A percentile compares a stretch with the other conserved stretches of the same genome.
phyloP scores from a whole-genome alignment of 2,329 filamentous ascomycete genomes.

The Diaporthe longicolla region DNA sequence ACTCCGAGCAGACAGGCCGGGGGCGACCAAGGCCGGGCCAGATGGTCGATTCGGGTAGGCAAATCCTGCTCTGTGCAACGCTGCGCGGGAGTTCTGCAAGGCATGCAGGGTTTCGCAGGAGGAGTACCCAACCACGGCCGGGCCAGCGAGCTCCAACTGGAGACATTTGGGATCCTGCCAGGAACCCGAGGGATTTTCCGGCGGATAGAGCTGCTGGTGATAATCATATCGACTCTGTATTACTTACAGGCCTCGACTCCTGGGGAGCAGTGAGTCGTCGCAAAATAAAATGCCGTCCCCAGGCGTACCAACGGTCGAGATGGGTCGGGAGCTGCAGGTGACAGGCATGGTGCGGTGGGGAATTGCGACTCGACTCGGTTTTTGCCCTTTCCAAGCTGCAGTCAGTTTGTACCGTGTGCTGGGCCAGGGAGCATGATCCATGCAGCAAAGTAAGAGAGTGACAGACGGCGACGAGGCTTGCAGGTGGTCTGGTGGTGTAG shows the following conservation, averaged over 20 bases:
- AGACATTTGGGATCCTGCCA: constrained; percentile 19
- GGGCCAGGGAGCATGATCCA: constrained; percentile 18
- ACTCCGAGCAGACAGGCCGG: constrained; percentile 7
- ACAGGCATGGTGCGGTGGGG: constrained; percentile 24
- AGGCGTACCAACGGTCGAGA: constrained; percentile 17
- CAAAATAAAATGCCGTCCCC: constrained; percentile 8
- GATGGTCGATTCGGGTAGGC: constrained; percentile 30
- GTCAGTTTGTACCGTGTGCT: neutral
- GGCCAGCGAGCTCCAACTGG: constrained; percentile 3
- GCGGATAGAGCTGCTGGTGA: constrained; percentile 1
- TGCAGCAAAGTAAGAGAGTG: neutral
- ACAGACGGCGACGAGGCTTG: constrained; percentile 17
- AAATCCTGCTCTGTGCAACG: constrained; percentile 21
- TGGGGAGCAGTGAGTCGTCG: neutral
- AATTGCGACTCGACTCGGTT: constrained; percentile 21
- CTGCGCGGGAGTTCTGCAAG: constrained; percentile 22
- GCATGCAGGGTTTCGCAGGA: constrained; percentile 16
- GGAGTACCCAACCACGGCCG: constrained; percentile 8
- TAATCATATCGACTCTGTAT: neutral
- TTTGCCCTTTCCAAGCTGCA: constrained; percentile 18
- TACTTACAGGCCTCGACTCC: constrained; percentile 7
- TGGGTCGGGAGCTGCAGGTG: constrained; percentile 22
- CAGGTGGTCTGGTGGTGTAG: constrained; percentile 13
- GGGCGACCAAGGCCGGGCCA: constrained; percentile 21
- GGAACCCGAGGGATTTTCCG: constrained; percentile 25